phyloP scores from a whole-genome alignment of 345 rosid genomes.

The Salix udensis region DNA sequence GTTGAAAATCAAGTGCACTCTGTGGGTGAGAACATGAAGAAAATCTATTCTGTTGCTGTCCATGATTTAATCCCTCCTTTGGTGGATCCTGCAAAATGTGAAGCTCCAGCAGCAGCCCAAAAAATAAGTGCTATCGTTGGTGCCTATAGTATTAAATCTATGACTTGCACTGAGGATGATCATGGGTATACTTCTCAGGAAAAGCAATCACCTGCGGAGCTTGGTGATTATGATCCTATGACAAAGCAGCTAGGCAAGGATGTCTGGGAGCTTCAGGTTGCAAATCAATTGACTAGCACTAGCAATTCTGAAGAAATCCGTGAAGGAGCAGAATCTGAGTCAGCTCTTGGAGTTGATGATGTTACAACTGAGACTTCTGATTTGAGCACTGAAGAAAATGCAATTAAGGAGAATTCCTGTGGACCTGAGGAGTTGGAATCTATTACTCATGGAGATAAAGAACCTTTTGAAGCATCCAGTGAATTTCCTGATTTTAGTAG shows the following conservation, averaged over 20 bases:
- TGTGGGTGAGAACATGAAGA: conserved; percentile 39
- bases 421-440: conserved; percentile 17
- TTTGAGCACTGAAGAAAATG: conserved; percentile 23
- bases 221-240: conserved; percentile 1
- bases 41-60: conserved; percentile 35
- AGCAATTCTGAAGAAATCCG: conserved; percentile 9
- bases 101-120: conserved; percentile 21
- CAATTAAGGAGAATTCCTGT: conserved; percentile 18
- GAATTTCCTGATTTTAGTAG: conserved; percentile 16
- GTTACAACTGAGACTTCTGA: conserved; percentile 10
- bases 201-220: conserved; percentile 16
- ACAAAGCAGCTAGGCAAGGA: conserved; percentile 11
- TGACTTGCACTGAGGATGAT: conserved; percentile 17
- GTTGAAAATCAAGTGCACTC: conserved; percentile 41
- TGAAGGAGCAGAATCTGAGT: conserved; percentile 16
- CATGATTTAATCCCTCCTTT: conserved; percentile 29
- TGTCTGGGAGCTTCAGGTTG: conserved; percentile 1
- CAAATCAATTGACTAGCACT: not conserved
- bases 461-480: conserved; percentile 5
- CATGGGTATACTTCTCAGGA: not conserved
- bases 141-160: conserved; percentile 9
- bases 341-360: conserved; percentile 15
- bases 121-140: conserved; percentile 17
- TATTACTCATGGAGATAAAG: conserved; percentile 15
- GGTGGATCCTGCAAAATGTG: conserved; percentile 28